Percentiles rank a stretch among this genome's conserved stretches.
Evolutionary conservation across 73 alveolate species (phyloP).

Genomic region (Paramecium caudatum): DNA sequence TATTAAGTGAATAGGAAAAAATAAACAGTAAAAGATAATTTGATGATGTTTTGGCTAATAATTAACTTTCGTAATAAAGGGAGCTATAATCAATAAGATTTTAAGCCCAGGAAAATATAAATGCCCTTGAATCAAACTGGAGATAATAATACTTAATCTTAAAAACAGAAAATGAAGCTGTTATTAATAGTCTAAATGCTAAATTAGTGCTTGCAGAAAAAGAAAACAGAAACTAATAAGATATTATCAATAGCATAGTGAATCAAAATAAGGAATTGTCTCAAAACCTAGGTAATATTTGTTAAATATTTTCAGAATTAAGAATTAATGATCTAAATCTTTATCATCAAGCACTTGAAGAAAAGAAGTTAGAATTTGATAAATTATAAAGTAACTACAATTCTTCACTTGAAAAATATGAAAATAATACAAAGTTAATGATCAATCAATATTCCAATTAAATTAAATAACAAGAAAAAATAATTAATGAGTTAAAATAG

Average conservation of each 20-base stretch:
- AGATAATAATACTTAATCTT: neutral
- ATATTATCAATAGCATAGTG: neutral
- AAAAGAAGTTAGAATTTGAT: neutral
- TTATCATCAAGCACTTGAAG: neutral
- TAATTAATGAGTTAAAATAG: neutral
- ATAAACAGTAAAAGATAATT: slow-evolving; percentile 9
- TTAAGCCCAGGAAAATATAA: slow-evolving; percentile 23
- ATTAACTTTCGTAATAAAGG: neutral
- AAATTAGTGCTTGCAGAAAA: neutral
- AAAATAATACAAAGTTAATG: slow-evolving; percentile 1
- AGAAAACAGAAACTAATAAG: neutral
- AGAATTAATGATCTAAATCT: neutral
- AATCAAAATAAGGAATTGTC: neutral
- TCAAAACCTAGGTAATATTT: neutral
- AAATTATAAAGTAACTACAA: neutral
- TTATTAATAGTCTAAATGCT: neutral
- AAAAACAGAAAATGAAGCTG: slow-evolving; percentile 47
- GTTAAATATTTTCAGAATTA: neutral
- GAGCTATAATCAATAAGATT: neutral
- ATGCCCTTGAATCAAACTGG: slow-evolving; percentile 18
- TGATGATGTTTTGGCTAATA: slow-evolving; percentile 23
- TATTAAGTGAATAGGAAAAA: neutral
- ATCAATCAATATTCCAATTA: neutral
- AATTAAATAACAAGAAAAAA: neutral
- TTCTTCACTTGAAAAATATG: neutral